Percentiles rank a stretch among this genome's conserved stretches.
Conservation (phyloP, 495 filamentous ascomycete species). For the Hypoxylon fragiforme region DNA sequence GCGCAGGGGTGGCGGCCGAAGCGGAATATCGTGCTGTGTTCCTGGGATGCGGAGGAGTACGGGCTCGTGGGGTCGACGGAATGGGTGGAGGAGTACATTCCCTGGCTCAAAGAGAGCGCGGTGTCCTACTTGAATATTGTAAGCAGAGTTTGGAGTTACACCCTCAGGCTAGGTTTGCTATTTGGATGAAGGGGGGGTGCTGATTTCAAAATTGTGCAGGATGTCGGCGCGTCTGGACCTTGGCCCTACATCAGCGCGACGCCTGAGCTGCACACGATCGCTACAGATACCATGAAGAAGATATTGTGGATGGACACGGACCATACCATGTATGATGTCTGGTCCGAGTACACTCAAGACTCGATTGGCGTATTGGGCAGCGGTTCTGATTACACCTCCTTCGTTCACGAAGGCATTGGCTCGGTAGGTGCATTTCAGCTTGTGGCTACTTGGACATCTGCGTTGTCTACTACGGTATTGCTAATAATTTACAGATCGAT, state of each 20-base stretch:
- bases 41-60: slow-evolving; percentile 89
- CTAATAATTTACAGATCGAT: slow-evolving; percentile 55
- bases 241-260: slow-evolving; percentile 67
- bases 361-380: slow-evolving; percentile 66
- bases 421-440: slow-evolving; percentile 62
- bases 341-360: slow-evolving; percentile 62
- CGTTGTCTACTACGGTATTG: background rate
- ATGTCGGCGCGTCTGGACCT: slow-evolving; percentile 71
- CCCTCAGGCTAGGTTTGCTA: too few species aligned
- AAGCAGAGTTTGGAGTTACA: background rate
- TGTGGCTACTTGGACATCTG: background rate
- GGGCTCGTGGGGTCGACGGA: slow-evolving; percentile 83
- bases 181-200: background rate
- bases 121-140: slow-evolving; percentile 82
- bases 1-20: slow-evolving; percentile 78
- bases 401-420: slow-evolving; percentile 77
- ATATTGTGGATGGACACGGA: slow-evolving; percentile 76
- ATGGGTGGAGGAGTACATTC: slow-evolving; percentile 83
- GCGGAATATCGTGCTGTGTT: slow-evolving; percentile 82
- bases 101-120: slow-evolving; percentile 73
- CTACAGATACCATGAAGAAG: slow-evolving; percentile 65
- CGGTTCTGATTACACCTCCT: slow-evolving; percentile 85
- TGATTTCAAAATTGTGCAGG: slow-evolving; percentile 36
- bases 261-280: slow-evolving; percentile 74
- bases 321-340: slow-evolving; percentile 68